A percentile compares a stretch with the other conserved stretches of the same genome.
Evolutionary conservation across 352 stramenopile genomes (phyloP).

Genomic region (Phytopythium cucurbitacearum): DNA sequence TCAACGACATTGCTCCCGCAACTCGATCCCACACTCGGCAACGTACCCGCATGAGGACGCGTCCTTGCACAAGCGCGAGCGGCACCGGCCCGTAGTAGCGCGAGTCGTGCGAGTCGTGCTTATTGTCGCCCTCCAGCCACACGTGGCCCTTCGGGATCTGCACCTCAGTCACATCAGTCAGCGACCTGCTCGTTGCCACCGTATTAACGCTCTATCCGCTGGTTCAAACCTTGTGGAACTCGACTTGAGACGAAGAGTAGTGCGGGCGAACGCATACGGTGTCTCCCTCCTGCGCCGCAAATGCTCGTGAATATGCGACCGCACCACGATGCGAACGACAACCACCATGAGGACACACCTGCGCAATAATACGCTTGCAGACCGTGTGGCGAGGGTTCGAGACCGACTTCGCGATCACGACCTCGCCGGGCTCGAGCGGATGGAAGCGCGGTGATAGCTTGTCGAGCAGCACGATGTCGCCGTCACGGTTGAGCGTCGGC

Average conservation of each 20-base stretch:
- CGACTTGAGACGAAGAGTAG: constrained; percentile 68
- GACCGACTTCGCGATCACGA: constrained; percentile 87
- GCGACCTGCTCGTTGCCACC: not conserved
- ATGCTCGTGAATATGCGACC: not conserved
- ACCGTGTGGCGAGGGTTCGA: constrained; percentile 83
- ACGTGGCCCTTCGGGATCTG: constrained; percentile 89
- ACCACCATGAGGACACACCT: constrained; percentile 18
- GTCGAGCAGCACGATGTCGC: constrained; percentile 89
- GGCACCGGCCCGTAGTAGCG: constrained; percentile 94
- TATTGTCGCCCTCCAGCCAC: constrained; percentile 98
- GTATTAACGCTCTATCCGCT: not conserved
- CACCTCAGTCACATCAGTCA: not conserved
- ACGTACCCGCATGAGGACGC: constrained; percentile 86
- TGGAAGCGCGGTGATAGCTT: constrained; percentile 76
- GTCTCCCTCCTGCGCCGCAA: constrained; percentile 52
- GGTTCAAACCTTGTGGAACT: constrained; percentile 59
- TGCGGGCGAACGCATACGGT: constrained; percentile 66
- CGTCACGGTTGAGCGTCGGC: constrained; percentile 84
- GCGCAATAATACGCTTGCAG: constrained; percentile 87
- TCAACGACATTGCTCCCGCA: not conserved
- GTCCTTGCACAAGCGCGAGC: constrained; percentile 86
- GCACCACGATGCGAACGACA: not conserved
- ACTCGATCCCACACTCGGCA: constrained; percentile 6
- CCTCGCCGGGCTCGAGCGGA: constrained; percentile 64
- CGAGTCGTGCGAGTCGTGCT: constrained; percentile 93